These are phyloP conservation scores for Perilla frutescens DNA, from an alignment of 257 asterid species.

Conservation along the genomic window DNA sequence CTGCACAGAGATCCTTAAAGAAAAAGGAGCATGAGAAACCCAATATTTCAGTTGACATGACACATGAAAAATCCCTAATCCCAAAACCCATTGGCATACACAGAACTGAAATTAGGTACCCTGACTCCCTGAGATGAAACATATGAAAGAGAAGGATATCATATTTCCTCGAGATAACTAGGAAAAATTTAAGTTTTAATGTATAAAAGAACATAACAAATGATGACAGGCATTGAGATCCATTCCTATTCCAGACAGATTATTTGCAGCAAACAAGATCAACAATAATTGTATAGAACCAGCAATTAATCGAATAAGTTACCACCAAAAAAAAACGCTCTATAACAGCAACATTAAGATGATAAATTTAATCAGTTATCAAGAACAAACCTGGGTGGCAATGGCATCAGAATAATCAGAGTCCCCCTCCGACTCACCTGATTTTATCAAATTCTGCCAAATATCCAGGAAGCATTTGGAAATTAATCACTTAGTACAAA, in stretches of 20 bases:
- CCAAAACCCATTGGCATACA: conserved; percentile 1
- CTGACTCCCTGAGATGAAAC: neutral
- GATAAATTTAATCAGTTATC: neutral
- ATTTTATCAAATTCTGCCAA: conserved; percentile 59
- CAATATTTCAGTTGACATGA: neutral
- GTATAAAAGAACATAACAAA: neutral
- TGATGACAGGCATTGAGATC: neutral
- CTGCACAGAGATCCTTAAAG: neutral
- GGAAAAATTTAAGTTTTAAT: neutral
- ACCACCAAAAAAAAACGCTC: neutral
- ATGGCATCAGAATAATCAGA: conserved; percentile 59
- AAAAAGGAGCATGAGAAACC: conserved; percentile 3
- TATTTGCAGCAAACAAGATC: neutral
- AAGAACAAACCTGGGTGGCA: conserved; percentile 63
- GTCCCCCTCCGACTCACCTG: conserved; percentile 57
- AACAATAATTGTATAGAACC: neutral
- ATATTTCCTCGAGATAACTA: conserved; percentile 5
- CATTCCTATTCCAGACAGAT: neutral
- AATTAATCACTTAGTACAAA: neutral
- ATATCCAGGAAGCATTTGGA: neutral
- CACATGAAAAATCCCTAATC: neutral
- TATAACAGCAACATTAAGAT: neutral
- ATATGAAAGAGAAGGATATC: neutral
- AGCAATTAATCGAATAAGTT: neutral
- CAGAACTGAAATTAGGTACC: neutral